These are phyloP conservation scores for Microascus cirrosus DNA, from an alignment of 2,329 filamentous ascomycete species.

Conservation along the genomic window DNA sequence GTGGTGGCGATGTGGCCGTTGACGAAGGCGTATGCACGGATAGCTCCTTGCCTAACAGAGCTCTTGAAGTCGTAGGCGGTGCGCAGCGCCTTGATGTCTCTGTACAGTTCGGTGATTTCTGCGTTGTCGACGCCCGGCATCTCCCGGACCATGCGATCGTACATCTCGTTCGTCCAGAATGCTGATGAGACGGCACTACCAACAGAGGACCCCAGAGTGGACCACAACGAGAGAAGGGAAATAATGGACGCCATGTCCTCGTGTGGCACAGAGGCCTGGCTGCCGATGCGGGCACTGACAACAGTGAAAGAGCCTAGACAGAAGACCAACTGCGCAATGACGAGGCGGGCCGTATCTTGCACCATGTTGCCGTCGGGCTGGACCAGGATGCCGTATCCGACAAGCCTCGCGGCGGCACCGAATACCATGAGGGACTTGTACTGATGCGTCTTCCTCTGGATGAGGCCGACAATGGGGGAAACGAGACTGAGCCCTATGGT, in stretches of 20 bases:
- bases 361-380: slow-evolving; percentile 14
- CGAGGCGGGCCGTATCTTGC: slow-evolving; percentile 15
- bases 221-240: no score
- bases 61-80: slow-evolving; percentile 18
- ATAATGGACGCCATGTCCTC: slow-evolving; percentile 21
- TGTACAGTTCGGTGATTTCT: slow-evolving; percentile 19
- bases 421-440: slow-evolving; percentile 29
- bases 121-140: slow-evolving; percentile 14
- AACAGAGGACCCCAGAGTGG: slow-evolving; percentile 22
- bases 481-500: slow-evolving; percentile 25
- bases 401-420: slow-evolving; percentile 20
- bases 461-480: slow-evolving; percentile 21
- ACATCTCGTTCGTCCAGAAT: slow-evolving; percentile 27
- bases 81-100: slow-evolving; percentile 20
- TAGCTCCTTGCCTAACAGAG: slow-evolving; percentile 22
- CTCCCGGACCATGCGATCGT: slow-evolving; percentile 18
- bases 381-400: slow-evolving; percentile 25
- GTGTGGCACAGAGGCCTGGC: slow-evolving; percentile 28
- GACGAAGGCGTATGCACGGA: slow-evolving; percentile 21
- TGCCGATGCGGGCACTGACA: slow-evolving; percentile 15
- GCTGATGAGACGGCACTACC: slow-evolving; percentile 24
- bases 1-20: slow-evolving; percentile 23
- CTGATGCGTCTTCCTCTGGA: slow-evolving; percentile 23
- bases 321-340: slow-evolving; percentile 21
- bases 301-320: neutral